Evolutionary conservation across 1,284 basidiomycete species (phyloP).

Genomic region (Pseudozyma tsukubaensis): DNA sequence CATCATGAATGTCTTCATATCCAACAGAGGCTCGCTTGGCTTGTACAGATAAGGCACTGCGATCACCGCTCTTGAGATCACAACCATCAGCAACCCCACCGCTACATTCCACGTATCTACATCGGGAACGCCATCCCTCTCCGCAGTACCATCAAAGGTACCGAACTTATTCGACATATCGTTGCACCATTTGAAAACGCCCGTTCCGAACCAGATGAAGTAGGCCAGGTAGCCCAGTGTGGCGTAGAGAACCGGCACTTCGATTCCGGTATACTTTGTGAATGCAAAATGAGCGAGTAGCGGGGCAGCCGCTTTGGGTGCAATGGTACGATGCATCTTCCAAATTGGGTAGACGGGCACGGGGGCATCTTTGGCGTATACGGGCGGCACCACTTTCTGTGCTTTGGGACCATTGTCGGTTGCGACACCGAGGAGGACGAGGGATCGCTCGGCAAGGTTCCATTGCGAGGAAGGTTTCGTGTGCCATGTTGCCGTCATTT

Average conservation of each 20-base stretch:
- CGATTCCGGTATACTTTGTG: constrained; percentile 28
- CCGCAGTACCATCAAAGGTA: constrained; percentile 49
- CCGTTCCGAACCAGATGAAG: constrained; percentile 23
- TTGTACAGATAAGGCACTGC: constrained; percentile 42
- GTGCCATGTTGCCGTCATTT: constrained; percentile 36
- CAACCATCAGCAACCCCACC: constrained; percentile 35
- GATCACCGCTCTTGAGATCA: constrained; percentile 29
- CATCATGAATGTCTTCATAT: constrained; percentile 20
- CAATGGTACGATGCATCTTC: constrained; percentile 36
- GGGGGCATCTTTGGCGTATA: constrained; percentile 22
- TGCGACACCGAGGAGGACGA: constrained; percentile 20
- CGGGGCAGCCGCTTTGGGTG: constrained; percentile 39
- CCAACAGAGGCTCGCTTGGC: constrained; percentile 17
- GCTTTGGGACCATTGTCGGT: neutral
- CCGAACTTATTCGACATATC: constrained; percentile 49
- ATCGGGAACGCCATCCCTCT: constrained; percentile 58
- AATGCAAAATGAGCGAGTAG: constrained; percentile 32
- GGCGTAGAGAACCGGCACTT: constrained; percentile 23
- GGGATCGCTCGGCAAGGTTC: constrained; percentile 11
- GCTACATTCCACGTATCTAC: constrained; percentile 26
- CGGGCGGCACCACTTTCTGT: constrained; percentile 11
- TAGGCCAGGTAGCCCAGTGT: constrained; percentile 26
- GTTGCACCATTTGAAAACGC: constrained; percentile 26
- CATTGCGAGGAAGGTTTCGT: constrained; percentile 10
- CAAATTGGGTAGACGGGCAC: constrained; percentile 49